A percentile compares a stretch with the other conserved stretches of the same genome.
phyloP scores from a whole-genome alignment of 805 yeast species.

The Kodamaea restingae region DNA sequence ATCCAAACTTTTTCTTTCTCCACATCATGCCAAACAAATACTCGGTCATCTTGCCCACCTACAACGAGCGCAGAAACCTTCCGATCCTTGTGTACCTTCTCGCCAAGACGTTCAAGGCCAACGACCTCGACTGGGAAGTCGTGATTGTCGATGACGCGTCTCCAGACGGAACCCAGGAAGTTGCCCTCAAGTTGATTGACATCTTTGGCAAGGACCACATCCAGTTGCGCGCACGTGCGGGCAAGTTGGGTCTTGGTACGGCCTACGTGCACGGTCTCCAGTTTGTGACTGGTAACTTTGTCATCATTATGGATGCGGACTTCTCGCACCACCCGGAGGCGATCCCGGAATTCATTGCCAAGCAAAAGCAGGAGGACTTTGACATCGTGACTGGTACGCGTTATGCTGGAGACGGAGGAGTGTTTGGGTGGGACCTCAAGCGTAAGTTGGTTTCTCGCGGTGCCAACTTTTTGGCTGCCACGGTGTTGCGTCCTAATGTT shows the following conservation, averaged over 20 bases:
- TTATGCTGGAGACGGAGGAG: conserved; percentile 79
- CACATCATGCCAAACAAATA: conserved; percentile 46
- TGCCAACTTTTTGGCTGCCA: conserved; percentile 73
- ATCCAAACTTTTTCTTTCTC: not conserved
- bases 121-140: conserved; percentile 67
- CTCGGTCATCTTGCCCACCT: conserved; percentile 73
- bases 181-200: conserved; percentile 56
- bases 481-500: conserved; percentile 66
- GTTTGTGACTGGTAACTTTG: conserved; percentile 67
- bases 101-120: conserved; percentile 59
- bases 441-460: conserved; percentile 75
- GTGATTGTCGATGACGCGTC: conserved; percentile 75
- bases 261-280: conserved; percentile 77
- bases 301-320: conserved; percentile 81
- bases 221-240: conserved; percentile 66
- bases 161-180: conserved; percentile 78
- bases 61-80: conserved; percentile 60
- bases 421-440: conserved; percentile 80
- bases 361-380: conserved; percentile 49
- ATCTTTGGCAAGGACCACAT: conserved; percentile 59
- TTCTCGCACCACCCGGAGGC: conserved; percentile 80
- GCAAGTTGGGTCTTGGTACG: conserved; percentile 75
- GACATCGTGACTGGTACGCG: conserved; percentile 62
- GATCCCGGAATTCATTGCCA: conserved; percentile 67
- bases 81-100: conserved; percentile 69